Conservation (phyloP, 306 rosid genomes). For the Cucurbita maxima region DNA sequence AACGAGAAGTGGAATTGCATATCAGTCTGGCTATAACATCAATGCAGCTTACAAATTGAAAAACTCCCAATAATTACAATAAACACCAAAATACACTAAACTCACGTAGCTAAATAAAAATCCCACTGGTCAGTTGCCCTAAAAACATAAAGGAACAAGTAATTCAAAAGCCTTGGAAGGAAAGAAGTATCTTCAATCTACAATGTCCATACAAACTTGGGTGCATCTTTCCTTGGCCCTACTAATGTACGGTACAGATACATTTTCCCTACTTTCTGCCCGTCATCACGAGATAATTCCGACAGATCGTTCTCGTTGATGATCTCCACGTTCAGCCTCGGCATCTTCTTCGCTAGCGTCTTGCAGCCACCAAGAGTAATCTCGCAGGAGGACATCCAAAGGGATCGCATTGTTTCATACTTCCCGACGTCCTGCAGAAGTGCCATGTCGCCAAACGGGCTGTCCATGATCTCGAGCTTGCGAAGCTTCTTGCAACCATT, state of each 20-base stretch:
- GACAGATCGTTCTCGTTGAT: constrained; percentile 44
- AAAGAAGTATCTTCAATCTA: constrained; percentile 24
- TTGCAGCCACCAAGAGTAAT: constrained; percentile 78
- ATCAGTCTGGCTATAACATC: neutral
- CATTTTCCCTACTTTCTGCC: constrained; percentile 61
- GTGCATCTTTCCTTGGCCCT: constrained; percentile 73
- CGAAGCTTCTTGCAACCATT: constrained; percentile 92
- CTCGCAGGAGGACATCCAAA: constrained; percentile 96
- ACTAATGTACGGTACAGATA: constrained; percentile 68
- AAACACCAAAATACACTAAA: neutral
- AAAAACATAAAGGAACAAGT: neutral
- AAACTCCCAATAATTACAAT: constrained; percentile 8
- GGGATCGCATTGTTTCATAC: constrained; percentile 99
- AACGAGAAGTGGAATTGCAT: neutral
- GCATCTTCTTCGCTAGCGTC: constrained; percentile 60
- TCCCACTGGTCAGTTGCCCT: constrained; percentile 3
- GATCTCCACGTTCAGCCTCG: constrained; percentile 75
- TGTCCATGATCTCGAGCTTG: constrained; percentile 79
- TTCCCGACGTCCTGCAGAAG: constrained; percentile 82
- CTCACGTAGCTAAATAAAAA: constrained; percentile 4
- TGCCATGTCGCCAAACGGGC: constrained; percentile 74
- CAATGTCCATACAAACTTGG: constrained; percentile 72
- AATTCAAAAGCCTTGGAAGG: neutral
- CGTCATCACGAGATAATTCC: constrained; percentile 27
- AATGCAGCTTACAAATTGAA: neutral